phyloP scores from a whole-genome alignment of 208 protist species.

The Trypanosomatidae sp. region DNA sequence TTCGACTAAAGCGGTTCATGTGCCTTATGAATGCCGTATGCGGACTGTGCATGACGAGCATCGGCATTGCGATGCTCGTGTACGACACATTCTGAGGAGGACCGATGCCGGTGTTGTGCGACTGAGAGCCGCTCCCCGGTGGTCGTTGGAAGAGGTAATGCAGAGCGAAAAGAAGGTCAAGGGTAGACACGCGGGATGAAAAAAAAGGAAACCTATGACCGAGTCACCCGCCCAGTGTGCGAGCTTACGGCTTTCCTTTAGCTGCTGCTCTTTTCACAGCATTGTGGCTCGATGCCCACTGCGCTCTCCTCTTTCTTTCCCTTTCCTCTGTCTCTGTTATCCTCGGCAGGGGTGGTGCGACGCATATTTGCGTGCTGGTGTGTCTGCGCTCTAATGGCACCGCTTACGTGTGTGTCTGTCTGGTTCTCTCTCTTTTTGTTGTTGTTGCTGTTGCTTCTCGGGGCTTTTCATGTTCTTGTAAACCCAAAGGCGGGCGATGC shows the following conservation, averaged over 20 bases:
- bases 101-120: not conserved
- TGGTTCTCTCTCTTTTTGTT: not conserved
- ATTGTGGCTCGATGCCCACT: not conserved
- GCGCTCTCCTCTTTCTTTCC: not conserved
- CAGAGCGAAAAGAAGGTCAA: not conserved
- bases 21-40: slow-evolving; percentile 32
- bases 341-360: not conserved
- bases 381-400: not conserved
- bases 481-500: too few species aligned
- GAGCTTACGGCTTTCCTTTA: not conserved
- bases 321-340: not conserved
- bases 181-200: not conserved
- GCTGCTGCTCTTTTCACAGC: not conserved
- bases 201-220: not conserved
- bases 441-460: not conserved
- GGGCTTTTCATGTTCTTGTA: not conserved
- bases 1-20: slow-evolving; percentile 34
- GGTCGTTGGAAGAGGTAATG: too few species aligned
- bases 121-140: not conserved
- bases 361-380: not conserved
- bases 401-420: not conserved
- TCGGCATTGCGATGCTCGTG: slow-evolving; percentile 33
- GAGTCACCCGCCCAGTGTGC: not conserved
- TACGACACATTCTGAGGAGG: slow-evolving; percentile 10
- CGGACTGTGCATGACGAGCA: slow-evolving; percentile 39